Evolutionary conservation across 768 basidiomycete genomes (phyloP).

Genomic region (Leccinum barrowsii): DNA sequence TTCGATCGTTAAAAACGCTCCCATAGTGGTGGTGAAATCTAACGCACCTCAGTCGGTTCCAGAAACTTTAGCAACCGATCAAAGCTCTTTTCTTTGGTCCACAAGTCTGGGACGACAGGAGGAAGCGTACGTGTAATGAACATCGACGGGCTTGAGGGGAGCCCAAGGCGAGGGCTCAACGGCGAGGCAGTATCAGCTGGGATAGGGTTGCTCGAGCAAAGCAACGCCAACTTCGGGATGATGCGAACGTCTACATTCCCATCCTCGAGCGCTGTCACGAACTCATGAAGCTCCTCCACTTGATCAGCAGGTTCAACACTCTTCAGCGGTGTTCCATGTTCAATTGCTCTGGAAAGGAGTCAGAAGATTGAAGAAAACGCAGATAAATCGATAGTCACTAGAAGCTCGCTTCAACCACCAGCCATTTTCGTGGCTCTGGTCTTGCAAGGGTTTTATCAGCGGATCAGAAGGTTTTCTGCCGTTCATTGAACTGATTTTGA

Average conservation of each 20-base stretch:
- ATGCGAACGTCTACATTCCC: constrained; percentile 48
- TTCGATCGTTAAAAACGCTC: not conserved
- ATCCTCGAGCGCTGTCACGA: constrained; percentile 51
- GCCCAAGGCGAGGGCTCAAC: constrained; percentile 48
- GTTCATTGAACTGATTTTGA: constrained; percentile 70
- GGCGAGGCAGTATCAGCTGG: constrained; percentile 43
- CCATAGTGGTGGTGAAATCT: not conserved
- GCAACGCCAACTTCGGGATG: constrained; percentile 63
- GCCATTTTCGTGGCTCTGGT: constrained; percentile 62
- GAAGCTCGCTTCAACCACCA: constrained; percentile 84
- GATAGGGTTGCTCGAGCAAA: constrained; percentile 60
- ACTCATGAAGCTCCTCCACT: constrained; percentile 48
- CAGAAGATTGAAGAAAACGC: constrained; percentile 2
- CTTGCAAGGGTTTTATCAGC: constrained; percentile 69
- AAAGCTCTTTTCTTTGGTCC: constrained; percentile 70
- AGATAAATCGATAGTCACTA: constrained; percentile 43
- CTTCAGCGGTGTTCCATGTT: constrained; percentile 45
- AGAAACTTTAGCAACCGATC: constrained; percentile 62
- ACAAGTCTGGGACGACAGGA: constrained; percentile 54
- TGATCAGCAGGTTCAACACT: constrained; percentile 38
- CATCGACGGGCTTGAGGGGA: constrained; percentile 58
- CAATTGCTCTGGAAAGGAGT: constrained; percentile 31
- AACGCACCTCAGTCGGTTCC: constrained; percentile 56
- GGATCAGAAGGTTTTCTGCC: constrained; percentile 48
- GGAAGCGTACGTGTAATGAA: constrained; percentile 38